phyloP scores from a whole-genome alignment of 768 basidiomycete genomes.

The Macrolepiota fuliginosa region DNA sequence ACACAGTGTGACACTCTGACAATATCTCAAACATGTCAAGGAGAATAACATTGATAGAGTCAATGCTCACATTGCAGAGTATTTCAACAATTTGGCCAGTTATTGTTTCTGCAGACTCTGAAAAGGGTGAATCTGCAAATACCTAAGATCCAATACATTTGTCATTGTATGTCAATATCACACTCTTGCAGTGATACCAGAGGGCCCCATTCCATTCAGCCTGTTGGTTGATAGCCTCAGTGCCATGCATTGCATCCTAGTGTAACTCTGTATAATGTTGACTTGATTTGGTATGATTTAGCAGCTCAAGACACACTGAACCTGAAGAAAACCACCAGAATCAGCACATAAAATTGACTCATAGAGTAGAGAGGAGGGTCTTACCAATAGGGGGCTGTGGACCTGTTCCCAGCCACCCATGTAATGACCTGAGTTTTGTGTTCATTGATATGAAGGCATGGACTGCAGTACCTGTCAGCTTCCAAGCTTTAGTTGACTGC shows the following conservation, averaged over 20 bases:
- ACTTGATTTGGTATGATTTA: neutral
- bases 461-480: constrained; percentile 15
- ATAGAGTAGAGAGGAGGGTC: neutral
- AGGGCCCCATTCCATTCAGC: neutral
- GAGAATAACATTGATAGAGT: constrained; percentile 7
- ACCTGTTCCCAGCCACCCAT: neutral
- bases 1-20: constrained; percentile 10
- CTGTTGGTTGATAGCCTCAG: constrained; percentile 13
- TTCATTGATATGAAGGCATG: constrained; percentile 16
- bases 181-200: constrained; percentile 18
- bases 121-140: constrained; percentile 15
- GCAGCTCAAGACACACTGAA: neutral
- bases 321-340: neutral
- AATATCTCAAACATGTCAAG: constrained; percentile 18
- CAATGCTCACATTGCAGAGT: constrained; percentile 7
- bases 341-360: neutral
- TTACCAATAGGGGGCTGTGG: neutral
- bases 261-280: neutral
- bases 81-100: constrained; percentile 18
- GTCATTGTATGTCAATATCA: constrained; percentile 19
- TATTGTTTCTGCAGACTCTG: neutral
- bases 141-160: constrained; percentile 24
- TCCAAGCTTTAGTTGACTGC: constrained; percentile 16
- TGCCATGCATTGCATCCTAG: constrained; percentile 13
- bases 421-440: constrained; percentile 1